Evolutionary conservation across 345 rosid genomes (phyloP).

Genomic region (Clausena lansium): DNA sequence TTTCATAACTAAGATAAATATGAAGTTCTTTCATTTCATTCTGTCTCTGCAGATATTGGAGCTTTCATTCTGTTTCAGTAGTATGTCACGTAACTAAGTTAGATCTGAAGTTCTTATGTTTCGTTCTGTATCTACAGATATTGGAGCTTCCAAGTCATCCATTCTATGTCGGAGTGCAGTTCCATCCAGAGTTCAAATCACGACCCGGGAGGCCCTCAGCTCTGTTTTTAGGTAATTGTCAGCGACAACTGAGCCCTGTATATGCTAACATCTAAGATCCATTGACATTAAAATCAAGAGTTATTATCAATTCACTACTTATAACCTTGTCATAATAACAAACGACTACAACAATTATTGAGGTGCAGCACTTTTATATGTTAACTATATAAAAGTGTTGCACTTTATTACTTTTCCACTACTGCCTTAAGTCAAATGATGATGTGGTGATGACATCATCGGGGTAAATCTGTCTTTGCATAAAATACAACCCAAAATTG

Average conservation of each 20-base stretch:
- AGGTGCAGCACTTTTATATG: no score
- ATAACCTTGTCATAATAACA: not conserved
- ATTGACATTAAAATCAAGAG: not conserved
- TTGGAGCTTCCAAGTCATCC: slow-evolving; percentile 74
- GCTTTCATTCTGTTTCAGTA: slow-evolving; percentile 26
- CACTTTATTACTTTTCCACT: no score
- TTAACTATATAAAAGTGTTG: no score
- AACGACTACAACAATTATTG: no score
- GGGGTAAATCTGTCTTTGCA: no score
- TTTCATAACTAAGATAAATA: not conserved
- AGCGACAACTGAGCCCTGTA: not conserved
- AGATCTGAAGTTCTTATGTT: slow-evolving; percentile 8
- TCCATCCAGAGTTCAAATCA: slow-evolving; percentile 96
- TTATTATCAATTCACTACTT: no score
- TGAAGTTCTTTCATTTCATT: slow-evolving; percentile 8
- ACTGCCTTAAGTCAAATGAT: no score
- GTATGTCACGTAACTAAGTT: not conserved
- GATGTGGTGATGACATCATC: no score
- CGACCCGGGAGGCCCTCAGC: slow-evolving; percentile 89
- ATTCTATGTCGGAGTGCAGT: slow-evolving; percentile 80
- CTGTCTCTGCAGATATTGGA: slow-evolving; percentile 52
- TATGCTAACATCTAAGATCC: not conserved
- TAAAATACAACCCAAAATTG: no score
- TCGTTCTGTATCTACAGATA: slow-evolving; percentile 40
- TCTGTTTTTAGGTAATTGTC: slow-evolving; percentile 68